Evolutionary conservation across 371 early-diverging fungal species (phyloP).

Genomic region (Actinomucor elegans): DNA sequence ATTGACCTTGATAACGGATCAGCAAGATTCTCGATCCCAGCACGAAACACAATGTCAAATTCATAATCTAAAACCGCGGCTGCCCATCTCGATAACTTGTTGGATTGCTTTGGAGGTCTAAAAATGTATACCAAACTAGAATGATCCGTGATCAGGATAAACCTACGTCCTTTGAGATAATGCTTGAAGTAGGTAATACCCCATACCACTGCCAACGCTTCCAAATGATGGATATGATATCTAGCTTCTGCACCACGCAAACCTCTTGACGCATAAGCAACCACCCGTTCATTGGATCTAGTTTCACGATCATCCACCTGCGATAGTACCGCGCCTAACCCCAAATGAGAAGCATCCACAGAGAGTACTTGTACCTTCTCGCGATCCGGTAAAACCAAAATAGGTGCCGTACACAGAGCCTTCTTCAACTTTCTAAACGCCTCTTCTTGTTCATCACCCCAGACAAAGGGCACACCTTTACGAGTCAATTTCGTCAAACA

Average conservation of each 20-base stretch:
- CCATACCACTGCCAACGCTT: conserved; percentile 32
- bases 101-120: neutral
- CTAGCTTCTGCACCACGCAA: conserved; percentile 10
- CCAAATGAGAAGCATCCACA: conserved; percentile 33
- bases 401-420: too few species aligned
- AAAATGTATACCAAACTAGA: conserved; percentile 15
- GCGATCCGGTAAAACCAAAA: conserved; percentile 28
- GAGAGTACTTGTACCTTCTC: conserved; percentile 25
- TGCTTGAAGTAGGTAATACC: conserved; percentile 30
- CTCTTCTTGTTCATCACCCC: conserved; percentile 18
- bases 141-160: conserved; percentile 33
- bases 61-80: conserved; percentile 17
- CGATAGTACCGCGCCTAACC: conserved; percentile 31
- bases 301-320: conserved; percentile 27
- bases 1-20: too few species aligned
- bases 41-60: too few species aligned
- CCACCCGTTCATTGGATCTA: conserved; percentile 16
- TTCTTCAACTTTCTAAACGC: conserved; percentile 25
- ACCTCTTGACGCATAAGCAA: conserved; percentile 21
- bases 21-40: too few species aligned
- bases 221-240: conserved; percentile 2
- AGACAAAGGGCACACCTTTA: conserved; percentile 9
- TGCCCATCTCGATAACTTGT: conserved; percentile 28
- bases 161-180: conserved; percentile 26
- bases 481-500: conserved; percentile 16